A percentile compares a stretch with the other conserved stretches of the same genome.
Conservation (phyloP, 2,329 filamentous ascomycete species). For the Apiospora phragmitis region DNA sequence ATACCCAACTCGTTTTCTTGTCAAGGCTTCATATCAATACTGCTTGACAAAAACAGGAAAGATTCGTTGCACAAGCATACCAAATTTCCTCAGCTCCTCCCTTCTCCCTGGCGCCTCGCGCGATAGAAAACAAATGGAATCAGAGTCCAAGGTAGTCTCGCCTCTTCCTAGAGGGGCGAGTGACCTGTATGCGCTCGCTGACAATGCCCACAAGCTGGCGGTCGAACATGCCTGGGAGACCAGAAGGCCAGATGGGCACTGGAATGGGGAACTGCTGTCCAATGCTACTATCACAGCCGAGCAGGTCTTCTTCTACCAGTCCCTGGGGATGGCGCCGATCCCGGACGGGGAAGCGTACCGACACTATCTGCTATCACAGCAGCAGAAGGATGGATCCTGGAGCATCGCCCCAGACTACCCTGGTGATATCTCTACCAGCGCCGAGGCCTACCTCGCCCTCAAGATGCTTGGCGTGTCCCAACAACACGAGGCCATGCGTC, state of each 20-base stretch:
- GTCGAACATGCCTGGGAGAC: not conserved
- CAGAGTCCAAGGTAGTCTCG: not conserved
- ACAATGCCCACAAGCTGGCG: not conserved
- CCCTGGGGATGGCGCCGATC: not conserved
- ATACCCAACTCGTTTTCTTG: too few relatives aligned
- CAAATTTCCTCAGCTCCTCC: not conserved
- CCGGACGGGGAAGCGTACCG: not conserved
- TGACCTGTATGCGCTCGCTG: not conserved
- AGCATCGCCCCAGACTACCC: not conserved
- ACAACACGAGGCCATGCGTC: not conserved
- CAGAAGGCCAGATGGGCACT: constrained; percentile 7
- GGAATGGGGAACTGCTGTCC: not conserved
- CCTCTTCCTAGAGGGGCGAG: not conserved
- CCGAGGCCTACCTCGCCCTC: constrained; percentile 10
- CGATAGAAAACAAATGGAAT: not conserved
- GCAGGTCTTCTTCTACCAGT: constrained; percentile 2
- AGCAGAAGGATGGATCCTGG: constrained; percentile 6
- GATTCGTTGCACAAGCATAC: not conserved
- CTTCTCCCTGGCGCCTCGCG: not conserved
- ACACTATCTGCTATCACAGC: not conserved
- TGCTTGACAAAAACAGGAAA: not conserved
- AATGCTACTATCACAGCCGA: constrained; percentile 9
- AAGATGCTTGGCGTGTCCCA: not conserved
- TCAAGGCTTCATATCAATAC: too few relatives aligned
- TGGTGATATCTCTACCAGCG: not conserved